These are phyloP conservation scores for Yamadazyma trypodendri DNA, from an alignment of 1,139 yeast genomes.

Conservation along the genomic window DNA sequence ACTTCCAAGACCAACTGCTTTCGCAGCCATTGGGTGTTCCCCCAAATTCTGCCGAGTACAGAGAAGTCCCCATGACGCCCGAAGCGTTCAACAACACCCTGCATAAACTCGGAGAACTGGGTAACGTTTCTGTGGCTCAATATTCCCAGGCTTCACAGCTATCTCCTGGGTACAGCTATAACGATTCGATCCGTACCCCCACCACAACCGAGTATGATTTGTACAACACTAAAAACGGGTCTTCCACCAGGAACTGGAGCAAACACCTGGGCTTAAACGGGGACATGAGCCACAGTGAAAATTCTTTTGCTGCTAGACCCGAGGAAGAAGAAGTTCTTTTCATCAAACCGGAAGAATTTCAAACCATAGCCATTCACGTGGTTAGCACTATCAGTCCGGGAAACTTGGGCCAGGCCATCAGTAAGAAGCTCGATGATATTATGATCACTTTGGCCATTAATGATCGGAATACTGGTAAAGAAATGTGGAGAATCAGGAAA, in stretches of 20 bases:
- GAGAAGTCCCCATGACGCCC: conserved; percentile 19
- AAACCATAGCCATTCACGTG: conserved; percentile 59
- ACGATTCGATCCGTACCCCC: conserved; percentile 11
- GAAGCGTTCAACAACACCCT: conserved; percentile 16
- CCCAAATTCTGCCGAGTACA: conserved; percentile 3
- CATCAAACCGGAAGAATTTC: conserved; percentile 66
- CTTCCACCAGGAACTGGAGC: conserved; percentile 6
- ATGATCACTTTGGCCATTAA: conserved; percentile 58
- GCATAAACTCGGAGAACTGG: no score
- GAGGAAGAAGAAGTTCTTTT: conserved; percentile 33
- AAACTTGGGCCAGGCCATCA: conserved; percentile 19
- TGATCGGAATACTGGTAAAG: conserved; percentile 59
- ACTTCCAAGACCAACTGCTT: no score
- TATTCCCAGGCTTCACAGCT: conserved; percentile 11
- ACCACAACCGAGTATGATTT: conserved; percentile 11
- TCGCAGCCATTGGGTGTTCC: no score
- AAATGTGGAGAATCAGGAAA: conserved; percentile 72
- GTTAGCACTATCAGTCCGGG: conserved; percentile 48
- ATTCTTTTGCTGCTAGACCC: conserved; percentile 8
- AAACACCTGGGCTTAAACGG: not conserved
- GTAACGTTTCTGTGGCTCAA: no score
- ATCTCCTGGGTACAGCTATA: conserved; percentile 11
- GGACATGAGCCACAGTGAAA: not conserved
- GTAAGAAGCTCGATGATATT: conserved; percentile 52
- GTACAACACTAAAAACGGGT: conserved; percentile 7